Evolutionary conservation across 345 rosid species (phyloP), one percentile per base, ranked within the genome.

Genomic region (Eutrema yunnanense): DNA sequence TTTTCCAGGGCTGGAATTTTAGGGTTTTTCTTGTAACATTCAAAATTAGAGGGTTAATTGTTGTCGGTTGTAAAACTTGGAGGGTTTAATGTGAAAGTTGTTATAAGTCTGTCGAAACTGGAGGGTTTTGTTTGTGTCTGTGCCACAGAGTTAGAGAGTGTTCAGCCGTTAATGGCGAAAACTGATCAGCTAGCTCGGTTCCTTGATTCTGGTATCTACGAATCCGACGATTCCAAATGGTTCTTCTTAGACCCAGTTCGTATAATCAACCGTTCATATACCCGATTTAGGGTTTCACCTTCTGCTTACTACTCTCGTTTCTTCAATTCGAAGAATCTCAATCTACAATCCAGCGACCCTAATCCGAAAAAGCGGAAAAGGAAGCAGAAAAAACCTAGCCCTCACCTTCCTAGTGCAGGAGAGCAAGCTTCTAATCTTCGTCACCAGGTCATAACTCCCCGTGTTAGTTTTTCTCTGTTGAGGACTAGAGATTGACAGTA

Each of bases 191-290:
- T 84, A 8, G 60, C 81, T 22, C 40, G 2, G 44, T 90, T 88
- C 64, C 9, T 78, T 12, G 85, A 80, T 16, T 73, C 83, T 6
- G 92, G 96, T 9, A 78, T 90, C 65, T 72, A 85, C 78, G 82
- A 81, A 32, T 77, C 92, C 72, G 76, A 61, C 5, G 62, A 60
- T 19, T 79, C 83, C 3, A 62, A 77, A 40, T 82, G 78, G 72
- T 80, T 82, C 33, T 90, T 88, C 73, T 16, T 88, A 16, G 94
- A 90, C 74, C 84, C 98, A 30, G 92, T 93, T 69, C 90, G 92
- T 3, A 69, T 86, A 9, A 76, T 83, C 36, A 90, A 83, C 72
- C 85, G 86, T 26, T 86, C 87, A 2, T 86, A 87, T 55, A 34
- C 83, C 7, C 85, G 87, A 36, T 89, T 84, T 66, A 79, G 67